Evolutionary conservation across 139 green algal species (phyloP).

Genomic region (Closterium sp.): DNA sequence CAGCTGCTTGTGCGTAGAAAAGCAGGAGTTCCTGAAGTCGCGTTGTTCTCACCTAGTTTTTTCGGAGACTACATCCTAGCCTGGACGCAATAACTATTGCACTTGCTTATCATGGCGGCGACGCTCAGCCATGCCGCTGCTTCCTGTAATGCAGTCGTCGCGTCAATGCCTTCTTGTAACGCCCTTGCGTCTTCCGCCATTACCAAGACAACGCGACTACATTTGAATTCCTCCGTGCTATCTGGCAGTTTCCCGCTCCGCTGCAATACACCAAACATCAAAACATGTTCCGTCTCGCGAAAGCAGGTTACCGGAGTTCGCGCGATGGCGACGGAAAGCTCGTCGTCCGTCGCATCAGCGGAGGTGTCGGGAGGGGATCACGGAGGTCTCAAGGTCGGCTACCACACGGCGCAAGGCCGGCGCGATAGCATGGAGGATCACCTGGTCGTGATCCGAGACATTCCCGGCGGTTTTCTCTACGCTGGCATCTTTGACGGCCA

Average conservation of each 20-base stretch:
- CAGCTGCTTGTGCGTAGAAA: too few relatives aligned
- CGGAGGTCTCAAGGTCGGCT: not conserved
- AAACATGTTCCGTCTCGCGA: not conserved
- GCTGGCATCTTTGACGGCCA: constrained; percentile 42
- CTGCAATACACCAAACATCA: not conserved
- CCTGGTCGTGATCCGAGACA: constrained; percentile 16
- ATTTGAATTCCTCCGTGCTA: not conserved
- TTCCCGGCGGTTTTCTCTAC: constrained; percentile 23
- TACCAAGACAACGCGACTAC: not conserved
- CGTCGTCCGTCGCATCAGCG: not conserved
- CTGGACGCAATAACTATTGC: not conserved
- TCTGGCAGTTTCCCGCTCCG: not conserved
- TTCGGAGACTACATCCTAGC: too few relatives aligned
- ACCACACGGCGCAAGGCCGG: not conserved
- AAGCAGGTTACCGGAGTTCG: not conserved
- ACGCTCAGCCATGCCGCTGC: not conserved
- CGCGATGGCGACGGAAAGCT: not conserved
- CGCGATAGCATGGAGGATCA: not conserved
- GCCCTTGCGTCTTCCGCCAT: not conserved
- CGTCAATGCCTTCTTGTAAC: not conserved
- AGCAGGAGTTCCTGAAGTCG: too few relatives aligned
- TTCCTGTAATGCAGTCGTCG: not conserved
- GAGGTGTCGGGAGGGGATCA: not conserved
- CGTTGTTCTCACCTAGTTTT: too few relatives aligned
- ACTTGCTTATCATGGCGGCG: not conserved